These are phyloP conservation scores for Venturia effusa DNA, from an alignment of 2,329 filamentous ascomycete species.

Conservation along the genomic window DNA sequence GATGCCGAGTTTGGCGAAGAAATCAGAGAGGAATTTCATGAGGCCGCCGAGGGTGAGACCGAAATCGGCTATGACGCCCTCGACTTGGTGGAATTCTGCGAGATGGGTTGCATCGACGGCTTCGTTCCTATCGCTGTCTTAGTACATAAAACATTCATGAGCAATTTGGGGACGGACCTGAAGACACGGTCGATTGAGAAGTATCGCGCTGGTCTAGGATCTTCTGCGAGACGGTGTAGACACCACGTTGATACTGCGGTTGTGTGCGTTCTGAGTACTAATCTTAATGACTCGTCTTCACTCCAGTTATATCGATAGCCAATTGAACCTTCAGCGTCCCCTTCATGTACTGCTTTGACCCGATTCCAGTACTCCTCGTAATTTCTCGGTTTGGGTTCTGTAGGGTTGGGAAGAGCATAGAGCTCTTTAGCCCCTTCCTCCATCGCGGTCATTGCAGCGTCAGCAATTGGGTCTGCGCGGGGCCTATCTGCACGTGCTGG, in stretches of 20 bases:
- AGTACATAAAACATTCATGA: neutral
- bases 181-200: slow-evolving; percentile 99
- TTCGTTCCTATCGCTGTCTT: slow-evolving; percentile 54
- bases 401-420: slow-evolving; percentile 42
- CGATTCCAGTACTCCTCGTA: slow-evolving; percentile 85
- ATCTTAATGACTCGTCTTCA: slow-evolving; percentile 70
- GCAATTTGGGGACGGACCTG: slow-evolving; percentile 24
- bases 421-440: slow-evolving; percentile 40
- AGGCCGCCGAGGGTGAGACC: slow-evolving; percentile 82
- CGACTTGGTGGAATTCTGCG: slow-evolving; percentile 96
- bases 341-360: slow-evolving; percentile 75
- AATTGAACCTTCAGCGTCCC: slow-evolving; percentile 87
- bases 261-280: slow-evolving; percentile 93
- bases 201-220: slow-evolving; percentile 81
- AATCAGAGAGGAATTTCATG: slow-evolving; percentile 89
- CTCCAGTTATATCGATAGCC: slow-evolving; percentile 95
- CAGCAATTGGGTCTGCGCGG: slow-evolving; percentile 41
- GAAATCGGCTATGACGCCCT: slow-evolving; percentile 97
- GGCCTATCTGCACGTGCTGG: slow-evolving; percentile 63
- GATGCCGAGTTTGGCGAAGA: slow-evolving; percentile 96
- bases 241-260: slow-evolving; percentile 86
- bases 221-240: slow-evolving; percentile 76
- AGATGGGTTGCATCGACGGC: slow-evolving; percentile 94
- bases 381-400: slow-evolving; percentile 45
- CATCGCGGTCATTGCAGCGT: slow-evolving; percentile 38